These are phyloP conservation scores for Aspergillus nidulans DNA, from an alignment of 495 filamentous ascomycete genomes.

Conservation along the genomic window DNA sequence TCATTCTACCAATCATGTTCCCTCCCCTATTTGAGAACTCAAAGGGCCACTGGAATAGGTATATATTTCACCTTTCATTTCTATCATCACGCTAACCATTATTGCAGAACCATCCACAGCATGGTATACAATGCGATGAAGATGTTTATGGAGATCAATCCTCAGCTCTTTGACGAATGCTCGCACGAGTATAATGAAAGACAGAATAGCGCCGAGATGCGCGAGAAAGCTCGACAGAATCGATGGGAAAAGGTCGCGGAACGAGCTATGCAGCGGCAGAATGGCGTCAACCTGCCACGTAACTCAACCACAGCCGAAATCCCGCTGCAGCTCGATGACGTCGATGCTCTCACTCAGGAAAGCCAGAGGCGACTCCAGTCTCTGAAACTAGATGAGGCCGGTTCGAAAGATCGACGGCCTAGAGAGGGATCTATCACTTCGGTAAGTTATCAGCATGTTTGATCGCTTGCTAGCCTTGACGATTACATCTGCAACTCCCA, in stretches of 20 bases:
- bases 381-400: conserved; percentile 69
- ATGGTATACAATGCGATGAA: conserved; percentile 99
- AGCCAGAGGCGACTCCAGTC: conserved; percentile 80
- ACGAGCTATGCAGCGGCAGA: conserved; percentile 64
- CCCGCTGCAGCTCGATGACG: conserved; percentile 61
- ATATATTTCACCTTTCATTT: conserved; percentile 21
- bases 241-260: conserved; percentile 86
- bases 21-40: conserved; percentile 98
- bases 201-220: conserved; percentile 79
- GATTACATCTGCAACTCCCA: conserved; percentile 15
- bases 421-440: conserved; percentile 19
- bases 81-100: conserved; percentile 14
- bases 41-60: conserved; percentile 99
- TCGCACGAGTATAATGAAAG: conserved; percentile 97
- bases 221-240: conserved; percentile 67
- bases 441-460: conserved; percentile 37
- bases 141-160: conserved; percentile 99
- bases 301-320: conserved; percentile 39
- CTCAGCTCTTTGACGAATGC: conserved; percentile 96
- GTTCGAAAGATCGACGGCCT: conserved; percentile 40
- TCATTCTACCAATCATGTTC: conserved; percentile 99
- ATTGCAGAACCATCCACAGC: conserved; percentile 86
- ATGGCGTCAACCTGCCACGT: conserved; percentile 40
- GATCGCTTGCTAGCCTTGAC: conserved; percentile 20
- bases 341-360: conserved; percentile 72